phyloP scores from a whole-genome alignment of 331 rosid species.

The Saraca asoca region DNA sequence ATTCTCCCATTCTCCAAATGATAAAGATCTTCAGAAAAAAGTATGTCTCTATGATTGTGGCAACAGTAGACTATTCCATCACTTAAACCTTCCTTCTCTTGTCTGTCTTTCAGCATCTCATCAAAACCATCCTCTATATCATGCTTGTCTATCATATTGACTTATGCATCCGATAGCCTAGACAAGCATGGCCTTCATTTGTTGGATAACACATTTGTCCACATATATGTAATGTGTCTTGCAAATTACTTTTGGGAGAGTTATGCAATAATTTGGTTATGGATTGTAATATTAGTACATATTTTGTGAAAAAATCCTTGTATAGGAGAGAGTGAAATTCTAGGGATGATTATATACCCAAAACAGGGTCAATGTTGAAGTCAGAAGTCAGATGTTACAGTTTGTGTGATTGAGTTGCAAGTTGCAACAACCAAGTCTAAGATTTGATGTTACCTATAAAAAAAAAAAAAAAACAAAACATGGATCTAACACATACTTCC shows the following conservation, averaged over 20 bases:
- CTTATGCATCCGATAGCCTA: constrained; percentile 14
- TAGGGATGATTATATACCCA: constrained; percentile 12
- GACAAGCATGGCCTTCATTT: constrained; percentile 18
- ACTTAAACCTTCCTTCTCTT: constrained; percentile 20
- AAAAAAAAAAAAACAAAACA: constrained; percentile 8
- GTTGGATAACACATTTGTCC: not conserved
- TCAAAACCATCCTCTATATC: constrained; percentile 3
- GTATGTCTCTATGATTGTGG: constrained; percentile 58
- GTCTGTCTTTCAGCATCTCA: constrained; percentile 17
- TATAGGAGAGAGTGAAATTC: constrained; percentile 6
- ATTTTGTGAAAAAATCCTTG: constrained; percentile 5
- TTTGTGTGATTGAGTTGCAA: constrained; percentile 3
- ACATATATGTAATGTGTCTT: not conserved
- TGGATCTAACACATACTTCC: not conserved
- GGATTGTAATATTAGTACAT: not conserved
- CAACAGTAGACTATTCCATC: constrained; percentile 36
- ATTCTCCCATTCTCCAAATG: constrained; percentile 56
- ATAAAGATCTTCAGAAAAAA: constrained; percentile 63
- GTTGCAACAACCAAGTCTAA: not conserved
- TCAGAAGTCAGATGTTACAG: not conserved
- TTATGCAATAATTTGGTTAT: not conserved
- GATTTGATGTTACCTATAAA: constrained; percentile 7
- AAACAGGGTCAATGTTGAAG: constrained; percentile 11
- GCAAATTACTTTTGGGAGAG: not conserved
- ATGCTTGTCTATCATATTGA: constrained; percentile 3